Conservation (phyloP, 1,284 basidiomycete species). For the Leccinum angustisporum region DNA sequence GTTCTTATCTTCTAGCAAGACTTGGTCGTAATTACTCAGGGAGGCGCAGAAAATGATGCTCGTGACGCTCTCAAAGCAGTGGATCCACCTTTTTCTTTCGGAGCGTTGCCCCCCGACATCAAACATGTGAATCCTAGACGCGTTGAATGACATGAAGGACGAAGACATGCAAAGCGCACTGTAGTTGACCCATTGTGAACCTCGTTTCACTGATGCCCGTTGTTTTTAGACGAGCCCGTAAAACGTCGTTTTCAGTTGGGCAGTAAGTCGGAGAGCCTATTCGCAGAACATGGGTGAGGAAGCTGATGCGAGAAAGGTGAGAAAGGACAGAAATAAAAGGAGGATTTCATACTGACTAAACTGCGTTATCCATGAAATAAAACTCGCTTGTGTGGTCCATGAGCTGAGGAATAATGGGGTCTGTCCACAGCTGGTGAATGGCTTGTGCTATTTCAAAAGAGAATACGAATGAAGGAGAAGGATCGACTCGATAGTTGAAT, state of each 20-base stretch:
- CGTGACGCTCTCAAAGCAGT: conserved; percentile 93
- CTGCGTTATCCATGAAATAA: conserved; percentile 95
- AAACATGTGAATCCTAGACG: conserved; percentile 85
- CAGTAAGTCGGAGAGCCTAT: conserved; percentile 82
- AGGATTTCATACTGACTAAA: conserved; percentile 61
- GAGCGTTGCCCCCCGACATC: conserved; percentile 93
- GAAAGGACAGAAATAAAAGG: not conserved
- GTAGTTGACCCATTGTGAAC: conserved; percentile 67
- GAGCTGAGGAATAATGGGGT: conserved; percentile 83
- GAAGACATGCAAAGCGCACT: conserved; percentile 58
- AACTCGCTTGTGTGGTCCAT: conserved; percentile 90
- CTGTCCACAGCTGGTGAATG: conserved; percentile 86
- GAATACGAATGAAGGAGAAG: conserved; percentile 45
- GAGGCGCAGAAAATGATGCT: conserved; percentile 96
- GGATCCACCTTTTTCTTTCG: conserved; percentile 94
- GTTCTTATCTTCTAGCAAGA: conserved; percentile 75
- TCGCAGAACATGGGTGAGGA: conserved; percentile 83
- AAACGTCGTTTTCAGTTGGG: conserved; percentile 87
- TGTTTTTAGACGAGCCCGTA: conserved; percentile 88
- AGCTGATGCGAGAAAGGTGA: conserved; percentile 48
- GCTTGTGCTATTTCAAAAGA: conserved; percentile 71
- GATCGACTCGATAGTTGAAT: conserved; percentile 52
- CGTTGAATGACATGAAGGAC: conserved; percentile 33
- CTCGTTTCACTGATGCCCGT: conserved; percentile 95
- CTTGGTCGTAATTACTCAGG: conserved; percentile 93